Percentiles rank a stretch among this genome's conserved stretches.
Conservation (phyloP, 768 basidiomycete genomes). For the Candolleomyces aberdarensis region DNA sequence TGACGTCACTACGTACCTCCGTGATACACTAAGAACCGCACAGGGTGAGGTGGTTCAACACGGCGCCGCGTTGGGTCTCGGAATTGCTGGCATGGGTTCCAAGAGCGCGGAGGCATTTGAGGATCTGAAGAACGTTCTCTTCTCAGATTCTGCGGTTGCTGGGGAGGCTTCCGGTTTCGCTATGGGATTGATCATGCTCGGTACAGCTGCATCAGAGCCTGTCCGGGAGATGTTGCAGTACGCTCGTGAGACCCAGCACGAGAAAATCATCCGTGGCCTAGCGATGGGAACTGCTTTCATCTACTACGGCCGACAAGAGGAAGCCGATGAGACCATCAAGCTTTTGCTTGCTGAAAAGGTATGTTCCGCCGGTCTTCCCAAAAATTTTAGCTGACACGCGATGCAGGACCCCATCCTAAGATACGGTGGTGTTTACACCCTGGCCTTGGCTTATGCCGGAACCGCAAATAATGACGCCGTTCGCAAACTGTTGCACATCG, state of each 20-base stretch:
- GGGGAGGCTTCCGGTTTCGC: conserved; percentile 96
- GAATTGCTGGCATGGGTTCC: conserved; percentile 92
- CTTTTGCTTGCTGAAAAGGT: conserved; percentile 85
- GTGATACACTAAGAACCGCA: conserved; percentile 71
- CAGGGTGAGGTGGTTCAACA: conserved; percentile 92
- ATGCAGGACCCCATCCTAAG: conserved; percentile 90
- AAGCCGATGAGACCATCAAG: conserved; percentile 83
- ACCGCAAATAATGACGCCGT: conserved; percentile 94
- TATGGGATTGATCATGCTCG: conserved; percentile 98
- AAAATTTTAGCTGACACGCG: conserved; percentile 5
- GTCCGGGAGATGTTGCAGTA: conserved; percentile 96
- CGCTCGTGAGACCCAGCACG: conserved; percentile 96
- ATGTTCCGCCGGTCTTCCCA: background rate
- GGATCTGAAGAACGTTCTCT: conserved; percentile 83
- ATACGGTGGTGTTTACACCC: conserved; percentile 96
- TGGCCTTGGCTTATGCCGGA: conserved; percentile 95
- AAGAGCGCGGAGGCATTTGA: conserved; percentile 89
- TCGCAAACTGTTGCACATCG: conserved; percentile 88
- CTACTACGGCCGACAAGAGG: conserved; percentile 89
- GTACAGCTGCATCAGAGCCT: conserved; percentile 76
- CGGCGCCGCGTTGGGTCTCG: conserved; percentile 95
- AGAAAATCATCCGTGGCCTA: conserved; percentile 97
- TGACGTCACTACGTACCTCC: conserved; percentile 72
- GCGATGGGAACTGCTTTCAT: conserved; percentile 92
- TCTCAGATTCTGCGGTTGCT: conserved; percentile 92